A percentile compares a stretch with the other conserved stretches of the same genome.
Conservation (phyloP, 2,329 filamentous ascomycete genomes). For the Arthrobotrys entomopaga region DNA sequence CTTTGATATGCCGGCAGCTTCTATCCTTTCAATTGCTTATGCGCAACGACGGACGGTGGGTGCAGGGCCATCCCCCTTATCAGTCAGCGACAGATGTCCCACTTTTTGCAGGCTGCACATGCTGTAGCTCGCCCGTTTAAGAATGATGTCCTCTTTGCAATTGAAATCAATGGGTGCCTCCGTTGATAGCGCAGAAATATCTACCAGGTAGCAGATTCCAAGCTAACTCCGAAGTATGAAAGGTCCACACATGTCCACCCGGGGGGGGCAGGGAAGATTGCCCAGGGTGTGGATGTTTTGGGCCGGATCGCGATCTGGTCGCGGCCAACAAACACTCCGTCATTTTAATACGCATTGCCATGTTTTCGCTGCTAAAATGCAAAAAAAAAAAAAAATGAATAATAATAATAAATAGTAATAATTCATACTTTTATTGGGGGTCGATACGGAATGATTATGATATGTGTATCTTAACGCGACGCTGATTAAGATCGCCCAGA, state of each 20-base stretch:
- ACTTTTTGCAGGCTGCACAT: background rate
- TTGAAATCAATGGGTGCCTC: conserved; percentile 21
- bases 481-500: conserved; percentile 1
- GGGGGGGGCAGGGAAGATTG: conserved; percentile 14
- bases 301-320: conserved; percentile 49
- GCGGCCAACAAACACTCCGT: background rate
- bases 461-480: conserved; percentile 25
- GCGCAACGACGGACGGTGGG: no score
- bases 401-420: background rate
- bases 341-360: no score
- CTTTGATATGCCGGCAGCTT: conserved; percentile 37
- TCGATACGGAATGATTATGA: no score
- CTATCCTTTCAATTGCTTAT: conserved; percentile 8
- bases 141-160: conserved; percentile 1
- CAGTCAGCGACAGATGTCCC: conserved; percentile 30
- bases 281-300: conserved; percentile 19
- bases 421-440: background rate
- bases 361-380: background rate
- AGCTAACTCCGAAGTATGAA: conserved; percentile 20
- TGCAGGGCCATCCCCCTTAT: conserved; percentile 30
- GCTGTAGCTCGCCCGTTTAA: background rate
- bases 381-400: background rate
- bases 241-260: conserved; percentile 19
- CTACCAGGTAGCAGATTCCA: conserved; percentile 26
- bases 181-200: conserved; percentile 36